Evolutionary conservation across 2,329 filamentous ascomycete species (phyloP), one percentile per base, ranked within the genome.

Genomic region (Fusarium coffeatum): DNA sequence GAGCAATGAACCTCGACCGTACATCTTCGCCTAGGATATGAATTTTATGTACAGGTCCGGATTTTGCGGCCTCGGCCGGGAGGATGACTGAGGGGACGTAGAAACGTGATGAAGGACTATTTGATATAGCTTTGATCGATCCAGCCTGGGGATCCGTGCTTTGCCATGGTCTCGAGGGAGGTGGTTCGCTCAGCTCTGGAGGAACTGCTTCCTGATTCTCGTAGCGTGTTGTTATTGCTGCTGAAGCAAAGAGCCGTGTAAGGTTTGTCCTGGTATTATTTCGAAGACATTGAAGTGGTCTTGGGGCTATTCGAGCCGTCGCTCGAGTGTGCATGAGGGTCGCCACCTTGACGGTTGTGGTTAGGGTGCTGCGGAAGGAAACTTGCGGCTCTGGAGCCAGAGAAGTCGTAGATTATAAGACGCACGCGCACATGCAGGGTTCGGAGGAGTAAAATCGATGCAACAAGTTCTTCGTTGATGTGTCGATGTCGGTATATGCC

Each of bases 21-120:
- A 78, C 79, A 64, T 83, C 82, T 53, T 80, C 76, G 23, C 80
- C 82, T 3, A 84, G 76, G 11, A 83, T 81, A 55, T 83, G 78
- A 22, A 83, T 81, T 28, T 80, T 82, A 59, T 80, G 79, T 4
- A 77, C 78, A 0, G 75, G 73, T 18, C 76, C 75, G n/a, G 77
- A 73, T 47, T 73, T 74, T 25, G 78, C 73, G 23, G 77, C 72
- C 55, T 77, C 73, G 50, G 76, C 69, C 8, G 78, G 75, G 34
- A 82, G 73, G 22, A 80, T 71, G 15, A 82, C 76, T 3, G 81
- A 80, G 8, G 81, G 80, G 5, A 80, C 74, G 51, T 78, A 78
- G 43, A 78, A 80, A 18, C 73, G 67, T 20, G 73, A 75, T 2
- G 67, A 59, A 25, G 69, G 66, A 11, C 50, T 60, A 7, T 68